Conservation (phyloP, 345 rosid genomes). For the Raphanus raphanistrum region DNA sequence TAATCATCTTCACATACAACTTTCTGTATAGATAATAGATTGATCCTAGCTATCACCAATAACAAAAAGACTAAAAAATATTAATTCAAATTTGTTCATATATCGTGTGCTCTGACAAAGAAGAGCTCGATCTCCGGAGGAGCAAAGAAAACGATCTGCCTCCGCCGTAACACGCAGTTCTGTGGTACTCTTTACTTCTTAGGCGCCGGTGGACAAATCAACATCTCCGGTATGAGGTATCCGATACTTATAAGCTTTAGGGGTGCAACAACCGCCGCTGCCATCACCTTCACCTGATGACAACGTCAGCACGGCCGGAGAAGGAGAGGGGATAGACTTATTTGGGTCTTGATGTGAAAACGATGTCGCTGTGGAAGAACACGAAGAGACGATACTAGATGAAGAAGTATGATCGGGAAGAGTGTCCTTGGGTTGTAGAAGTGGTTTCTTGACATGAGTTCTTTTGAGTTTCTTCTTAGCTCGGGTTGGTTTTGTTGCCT, state of each 20-base stretch:
- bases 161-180: conserved; percentile 50
- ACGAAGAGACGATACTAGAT: conserved; percentile 23
- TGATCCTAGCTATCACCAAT: conserved; percentile 1
- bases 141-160: conserved; percentile 80
- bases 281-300: conserved; percentile 11
- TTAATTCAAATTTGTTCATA: not conserved
- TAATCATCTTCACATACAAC: conserved; percentile 7
- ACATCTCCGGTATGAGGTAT: conserved; percentile 79
- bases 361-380: conserved; percentile 26
- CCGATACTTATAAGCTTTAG: conserved; percentile 63
- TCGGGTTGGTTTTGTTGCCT: conserved; percentile 32
- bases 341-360: conserved; percentile 22
- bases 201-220: conserved; percentile 94
- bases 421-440: conserved; percentile 17
- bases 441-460: conserved; percentile 36
- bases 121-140: conserved; percentile 94
- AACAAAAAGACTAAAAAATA: not conserved
- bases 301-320: conserved; percentile 2
- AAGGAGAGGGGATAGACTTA: conserved; percentile 15
- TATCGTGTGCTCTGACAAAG: conserved; percentile 57
- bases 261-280: conserved; percentile 57
- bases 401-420: conserved; percentile 21
- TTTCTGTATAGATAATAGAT: conserved; percentile 17
- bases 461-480: conserved; percentile 7
- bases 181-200: conserved; percentile 63